phyloP scores from a whole-genome alignment of 2,329 filamentous ascomycete species.

The Xylaria sp. region DNA sequence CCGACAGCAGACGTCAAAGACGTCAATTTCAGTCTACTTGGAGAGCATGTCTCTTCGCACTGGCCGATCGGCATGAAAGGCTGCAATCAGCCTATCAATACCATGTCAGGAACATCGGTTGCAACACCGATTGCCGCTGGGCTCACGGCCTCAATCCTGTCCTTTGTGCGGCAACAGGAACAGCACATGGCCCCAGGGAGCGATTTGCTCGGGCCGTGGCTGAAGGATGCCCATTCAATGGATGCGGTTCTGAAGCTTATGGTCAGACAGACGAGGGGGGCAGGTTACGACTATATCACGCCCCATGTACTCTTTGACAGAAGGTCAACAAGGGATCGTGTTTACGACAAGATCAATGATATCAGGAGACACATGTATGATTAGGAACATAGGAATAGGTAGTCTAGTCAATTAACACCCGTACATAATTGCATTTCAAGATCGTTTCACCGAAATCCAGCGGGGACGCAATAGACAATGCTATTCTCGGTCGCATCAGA shows the following conservation, averaged over 20 bases:
- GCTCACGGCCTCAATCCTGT: slow-evolving; percentile 3
- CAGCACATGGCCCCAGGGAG: not conserved
- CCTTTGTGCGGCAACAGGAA: slow-evolving; percentile 18
- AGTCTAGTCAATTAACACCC: too few species aligned
- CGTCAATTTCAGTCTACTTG: slow-evolving; percentile 14
- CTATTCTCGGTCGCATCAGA: slow-evolving; percentile 11
- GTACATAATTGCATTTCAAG: not conserved
- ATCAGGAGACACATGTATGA: slow-evolving; percentile 20
- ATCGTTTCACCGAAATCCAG: not conserved
- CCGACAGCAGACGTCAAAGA: slow-evolving; percentile 10
- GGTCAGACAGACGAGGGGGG: slow-evolving; percentile 11
- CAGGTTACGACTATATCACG: slow-evolving; percentile 21
- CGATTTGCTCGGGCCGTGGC: slow-evolving; percentile 8
- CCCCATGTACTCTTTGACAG: slow-evolving; percentile 14
- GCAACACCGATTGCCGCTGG: slow-evolving; percentile 23
- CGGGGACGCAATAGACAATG: slow-evolving; percentile 10
- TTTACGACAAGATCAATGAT: slow-evolving; percentile 16
- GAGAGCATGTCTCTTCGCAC: slow-evolving; percentile 9
- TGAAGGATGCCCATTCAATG: slow-evolving; percentile 15
- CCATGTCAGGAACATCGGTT: slow-evolving; percentile 11
- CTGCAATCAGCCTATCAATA: not conserved
- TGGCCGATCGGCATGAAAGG: slow-evolving; percentile 10
- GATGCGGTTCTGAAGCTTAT: slow-evolving; percentile 15
- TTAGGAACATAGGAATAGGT: not conserved
- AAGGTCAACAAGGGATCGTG: not conserved